These are phyloP conservation scores for Botrytis galanthina DNA, from an alignment of 2,329 filamentous ascomycete genomes.

Conservation along the genomic window DNA sequence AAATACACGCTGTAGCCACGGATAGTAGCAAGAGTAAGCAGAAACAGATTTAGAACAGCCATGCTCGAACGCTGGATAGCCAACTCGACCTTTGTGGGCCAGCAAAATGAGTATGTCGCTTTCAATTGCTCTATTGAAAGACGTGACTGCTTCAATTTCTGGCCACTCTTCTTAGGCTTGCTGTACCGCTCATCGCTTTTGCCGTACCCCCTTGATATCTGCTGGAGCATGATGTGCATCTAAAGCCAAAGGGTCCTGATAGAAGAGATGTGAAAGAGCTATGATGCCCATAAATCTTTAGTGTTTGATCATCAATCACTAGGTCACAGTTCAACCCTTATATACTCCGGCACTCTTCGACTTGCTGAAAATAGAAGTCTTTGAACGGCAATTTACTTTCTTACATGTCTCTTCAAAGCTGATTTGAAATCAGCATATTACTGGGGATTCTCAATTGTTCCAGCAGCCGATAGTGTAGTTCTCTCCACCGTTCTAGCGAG, in stretches of 20 bases:
- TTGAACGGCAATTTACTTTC: background rate
- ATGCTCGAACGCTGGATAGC: background rate
- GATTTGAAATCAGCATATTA: rapidly evolving
- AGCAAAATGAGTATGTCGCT: background rate
- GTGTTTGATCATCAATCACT: background rate
- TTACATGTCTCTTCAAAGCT: background rate
- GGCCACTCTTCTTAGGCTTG: background rate
- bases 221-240: background rate
- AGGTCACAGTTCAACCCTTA: background rate
- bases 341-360: background rate
- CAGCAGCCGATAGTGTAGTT: background rate
- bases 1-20: background rate
- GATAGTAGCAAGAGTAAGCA: background rate
- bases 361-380: background rate
- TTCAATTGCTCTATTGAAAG: background rate
- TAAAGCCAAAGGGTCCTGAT: background rate
- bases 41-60: background rate
- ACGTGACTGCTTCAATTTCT: too few relatives aligned
- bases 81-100: too few relatives aligned
- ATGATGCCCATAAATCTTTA: background rate
- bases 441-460: background rate
- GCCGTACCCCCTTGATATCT: background rate
- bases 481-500: background rate
- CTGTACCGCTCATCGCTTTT: background rate
- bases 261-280: background rate